Evolutionary conservation across 2,329 filamentous ascomycete genomes (phyloP), one percentile per base, ranked within the genome.

Genomic region (Capronia coronata): DNA sequence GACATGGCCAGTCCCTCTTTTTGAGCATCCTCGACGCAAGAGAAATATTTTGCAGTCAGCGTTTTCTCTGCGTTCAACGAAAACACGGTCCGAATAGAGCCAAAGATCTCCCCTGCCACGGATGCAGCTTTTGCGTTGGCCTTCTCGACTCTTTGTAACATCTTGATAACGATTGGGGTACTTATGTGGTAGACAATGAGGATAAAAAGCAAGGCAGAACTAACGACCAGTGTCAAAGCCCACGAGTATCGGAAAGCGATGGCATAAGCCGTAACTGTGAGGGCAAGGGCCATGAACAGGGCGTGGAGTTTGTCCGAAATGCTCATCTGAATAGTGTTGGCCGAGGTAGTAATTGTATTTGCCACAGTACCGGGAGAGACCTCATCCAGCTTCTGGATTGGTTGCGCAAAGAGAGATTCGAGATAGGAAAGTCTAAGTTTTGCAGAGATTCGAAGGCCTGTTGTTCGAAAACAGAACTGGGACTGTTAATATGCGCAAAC

Each of bases 181-280:
- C 59, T 63, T 8, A 63, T 52, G 30, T 34, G 48, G 32, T 62
- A 61, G 4, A 64, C 49, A 27, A 61, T 9, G 0, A 67, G 21
- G 6, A 74, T 66, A 45, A 72, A 73, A 5, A 73, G 61, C 2
- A 79, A 59, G 0, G 70, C 65, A 0, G 72, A 67, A 30, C 71
- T 75, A 0, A 73, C 68, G 2, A 75, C 74, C 0, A 78, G 65
- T 0, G 73, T 76, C n/a, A 79, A 62, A 11, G 73, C 64, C 72
- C 75, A 76, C 23, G 70, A 74, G 51, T 75, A 76, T 13, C 66
- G 60, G 53, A 79, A 78, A 0, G 76, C 71, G 40, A 79, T 71
- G 9, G 69, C 65, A n/a, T 76, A 67, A 47, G 74, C 73, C 0
- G 74, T 62, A 4, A 72, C 55, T 3, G 75, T 59, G 1, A 72